Percentiles rank a stretch among this genome's conserved stretches.
phyloP scores from a whole-genome alignment of 1,139 yeast genomes.

The Kodamaea ohmeri region DNA sequence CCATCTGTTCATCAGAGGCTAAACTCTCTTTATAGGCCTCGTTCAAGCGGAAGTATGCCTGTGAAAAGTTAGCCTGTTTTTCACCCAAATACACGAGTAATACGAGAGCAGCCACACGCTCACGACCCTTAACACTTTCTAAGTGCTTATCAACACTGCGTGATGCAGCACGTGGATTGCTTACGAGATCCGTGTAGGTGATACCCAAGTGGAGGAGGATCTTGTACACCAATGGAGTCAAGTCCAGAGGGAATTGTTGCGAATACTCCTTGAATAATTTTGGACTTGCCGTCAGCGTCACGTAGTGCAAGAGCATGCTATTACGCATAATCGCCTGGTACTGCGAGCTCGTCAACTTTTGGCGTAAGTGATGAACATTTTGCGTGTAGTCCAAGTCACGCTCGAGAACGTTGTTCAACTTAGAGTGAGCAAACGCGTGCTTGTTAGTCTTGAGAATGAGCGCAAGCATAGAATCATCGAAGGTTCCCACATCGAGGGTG shows the following conservation, averaged over 20 bases:
- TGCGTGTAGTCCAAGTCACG: slow-evolving; percentile 45
- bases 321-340: slow-evolving; percentile 41
- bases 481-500: slow-evolving; percentile 29
- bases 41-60: slow-evolving; percentile 10
- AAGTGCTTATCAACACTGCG: slow-evolving; percentile 27
- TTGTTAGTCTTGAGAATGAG: slow-evolving; percentile 36
- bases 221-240: slow-evolving; percentile 31
- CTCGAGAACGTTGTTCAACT: slow-evolving; percentile 35
- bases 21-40: slow-evolving; percentile 4
- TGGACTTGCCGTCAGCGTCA: slow-evolving; percentile 36
- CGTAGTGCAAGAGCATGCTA: slow-evolving; percentile 40
- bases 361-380: slow-evolving; percentile 31
- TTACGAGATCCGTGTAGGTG: slow-evolving; percentile 26
- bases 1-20: slow-evolving; percentile 1
- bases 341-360: slow-evolving; percentile 47
- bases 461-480: slow-evolving; percentile 32
- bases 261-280: slow-evolving; percentile 21
- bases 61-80: slow-evolving; percentile 9
- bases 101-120: slow-evolving; percentile 11
- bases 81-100: slow-evolving; percentile 9
- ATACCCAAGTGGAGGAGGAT: slow-evolving; percentile 30
- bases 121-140: slow-evolving; percentile 3
- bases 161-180: slow-evolving; percentile 10
- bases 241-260: slow-evolving; percentile 31
- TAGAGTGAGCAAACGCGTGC: slow-evolving; percentile 21